Evolutionary conservation across 208 protist genomes (phyloP).

Genomic region (Crithidia mellificae): DNA sequence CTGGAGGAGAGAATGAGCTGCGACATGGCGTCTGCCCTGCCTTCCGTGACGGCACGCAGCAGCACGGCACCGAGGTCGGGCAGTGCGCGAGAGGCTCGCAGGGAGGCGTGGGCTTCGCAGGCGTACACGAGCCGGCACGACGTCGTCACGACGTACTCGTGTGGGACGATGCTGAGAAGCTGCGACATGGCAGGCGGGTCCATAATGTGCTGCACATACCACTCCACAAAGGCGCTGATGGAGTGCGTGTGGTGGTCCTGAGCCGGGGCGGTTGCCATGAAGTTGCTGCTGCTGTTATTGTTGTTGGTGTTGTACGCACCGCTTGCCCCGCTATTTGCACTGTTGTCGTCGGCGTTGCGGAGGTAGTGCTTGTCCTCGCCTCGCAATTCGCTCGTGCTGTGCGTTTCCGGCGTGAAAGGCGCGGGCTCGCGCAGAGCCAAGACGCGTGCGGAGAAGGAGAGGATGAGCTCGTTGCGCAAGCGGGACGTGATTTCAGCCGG

Average conservation of each 20-base stretch:
- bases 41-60: conserved; percentile 63
- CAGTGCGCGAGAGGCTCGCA: conserved; percentile 55
- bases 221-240: conserved; percentile 78
- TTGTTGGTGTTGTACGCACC: not conserved
- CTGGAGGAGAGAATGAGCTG: conserved; percentile 63
- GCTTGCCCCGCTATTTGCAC: too few relatives aligned
- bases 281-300: not conserved
- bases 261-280: not conserved
- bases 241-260: conserved; percentile 38
- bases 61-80: conserved; percentile 78
- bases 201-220: conserved; percentile 79
- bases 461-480: conserved; percentile 73
- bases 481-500: conserved; percentile 56
- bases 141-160: conserved; percentile 75
- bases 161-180: conserved; percentile 72
- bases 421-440: conserved; percentile 55
- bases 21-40: conserved; percentile 52
- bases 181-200: conserved; percentile 81
- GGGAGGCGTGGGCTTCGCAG: conserved; percentile 47
- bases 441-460: conserved; percentile 79
- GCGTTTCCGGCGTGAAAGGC: conserved; percentile 18
- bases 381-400: too few relatives aligned
- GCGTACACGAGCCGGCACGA: conserved; percentile 71
- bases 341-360: not conserved
- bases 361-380: not conserved